Evolutionary conservation across 768 basidiomycete genomes (phyloP).

Genomic region (Cyathus striatus): DNA sequence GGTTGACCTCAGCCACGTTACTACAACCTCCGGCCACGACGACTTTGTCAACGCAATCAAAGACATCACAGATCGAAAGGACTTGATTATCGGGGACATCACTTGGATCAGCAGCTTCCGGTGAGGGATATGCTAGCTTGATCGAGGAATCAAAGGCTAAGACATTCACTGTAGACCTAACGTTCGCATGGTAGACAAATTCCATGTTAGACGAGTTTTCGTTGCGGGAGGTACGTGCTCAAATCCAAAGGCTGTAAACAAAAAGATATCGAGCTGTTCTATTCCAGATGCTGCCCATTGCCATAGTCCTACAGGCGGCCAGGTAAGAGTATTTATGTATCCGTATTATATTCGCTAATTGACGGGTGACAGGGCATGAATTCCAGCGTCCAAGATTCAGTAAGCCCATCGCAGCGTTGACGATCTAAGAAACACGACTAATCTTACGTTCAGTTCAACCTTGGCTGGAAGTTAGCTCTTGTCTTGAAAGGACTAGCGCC

Average conservation of each 20-base stretch:
- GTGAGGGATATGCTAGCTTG: too few relatives aligned
- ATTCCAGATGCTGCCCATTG: conserved; percentile 45
- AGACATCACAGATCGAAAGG: not conserved
- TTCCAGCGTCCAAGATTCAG: conserved; percentile 31
- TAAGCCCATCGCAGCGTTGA: too few relatives aligned
- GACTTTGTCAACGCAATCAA: not conserved
- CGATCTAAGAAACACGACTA: too few relatives aligned
- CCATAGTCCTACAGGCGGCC: conserved; percentile 39
- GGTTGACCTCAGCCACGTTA: not conserved
- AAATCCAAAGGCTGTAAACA: not conserved
- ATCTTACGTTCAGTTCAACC: conserved; percentile 24
- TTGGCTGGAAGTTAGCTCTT: conserved; percentile 40
- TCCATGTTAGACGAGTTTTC: conserved; percentile 38
- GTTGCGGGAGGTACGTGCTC: conserved; percentile 35
- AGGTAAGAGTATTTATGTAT: conserved; percentile 11
- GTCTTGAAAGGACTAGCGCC: conserved; percentile 31
- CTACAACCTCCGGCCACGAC: not conserved
- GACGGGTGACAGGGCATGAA: conserved; percentile 23
- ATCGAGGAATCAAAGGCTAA: too few relatives aligned
- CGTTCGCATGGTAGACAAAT: conserved; percentile 40
- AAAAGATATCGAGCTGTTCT: too few relatives aligned
- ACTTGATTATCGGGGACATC: not conserved
- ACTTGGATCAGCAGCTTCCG: too few relatives aligned
- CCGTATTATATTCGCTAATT: not conserved
- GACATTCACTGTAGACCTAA: conserved; percentile 40